Base-by-base conservation (phyloP, 768 basidiomycete species). In the Boletus pseudo-olivaceus region DNA sequence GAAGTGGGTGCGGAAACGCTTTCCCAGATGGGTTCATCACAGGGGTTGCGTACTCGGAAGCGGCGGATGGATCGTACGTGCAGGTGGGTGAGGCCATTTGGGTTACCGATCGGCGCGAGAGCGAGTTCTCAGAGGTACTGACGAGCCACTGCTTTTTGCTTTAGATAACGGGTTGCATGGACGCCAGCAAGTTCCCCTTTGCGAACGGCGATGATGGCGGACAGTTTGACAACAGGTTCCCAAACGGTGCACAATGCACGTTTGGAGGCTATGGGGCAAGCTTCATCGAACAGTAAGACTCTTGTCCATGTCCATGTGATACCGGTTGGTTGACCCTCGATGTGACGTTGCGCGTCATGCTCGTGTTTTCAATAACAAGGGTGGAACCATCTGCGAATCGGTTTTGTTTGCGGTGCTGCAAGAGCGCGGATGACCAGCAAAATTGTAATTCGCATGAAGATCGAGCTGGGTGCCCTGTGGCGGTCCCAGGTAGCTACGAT, bases 391-490 rank as follows among this genome's bases (percentile, higher is more conserved):
- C 71, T 5, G 62, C 72, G 30, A 71, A 70, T 50, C 72, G 78
- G 15, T 81, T 81, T 63, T 81, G 78, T 63, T 51, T 81, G 44
- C 73, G 78, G 23, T 81, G 79, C 65, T 81, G 80, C 59, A 62
- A 67, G 32, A 53, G 53, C 7, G 59, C 59, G 10, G 61, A 75
- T 49, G 79, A 81, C 47, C 79, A 81, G 56, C 42, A 61, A 44
- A 76, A 78, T 49, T 81, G 80, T 54, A 80, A 81, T 60, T 81
- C 80, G 8, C 78, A 81, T 60, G 69, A 72, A 50, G 79, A 81
- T 61, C 69, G 71, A 30, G 63, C 63, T 30, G 78, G 79, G 0
- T 79, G 79, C 54, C 63, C 64, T 17, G 60, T 54, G 35, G 76
- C 77, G 19, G 66, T 81, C 49, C 78, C 78, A 20, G 80, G 80